These are phyloP conservation scores for Diacronema lutheri DNA, from an alignment of 78 protist species.

Conservation along the genomic window DNA sequence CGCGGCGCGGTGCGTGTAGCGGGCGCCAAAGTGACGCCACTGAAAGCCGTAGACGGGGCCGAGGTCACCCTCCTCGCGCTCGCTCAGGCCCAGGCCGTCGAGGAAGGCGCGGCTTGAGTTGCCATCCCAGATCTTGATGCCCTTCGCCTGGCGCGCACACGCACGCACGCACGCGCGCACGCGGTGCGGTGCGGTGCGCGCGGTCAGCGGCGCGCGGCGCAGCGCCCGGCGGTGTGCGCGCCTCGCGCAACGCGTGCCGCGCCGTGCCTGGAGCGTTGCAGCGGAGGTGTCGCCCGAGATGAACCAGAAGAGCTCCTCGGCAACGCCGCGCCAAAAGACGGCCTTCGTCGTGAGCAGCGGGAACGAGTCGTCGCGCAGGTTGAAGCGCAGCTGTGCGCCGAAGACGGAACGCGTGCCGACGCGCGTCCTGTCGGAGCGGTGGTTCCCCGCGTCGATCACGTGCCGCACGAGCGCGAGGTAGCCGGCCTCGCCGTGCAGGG, in stretches of 20 bases:
- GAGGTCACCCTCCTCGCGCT: slow-evolving; percentile 31
- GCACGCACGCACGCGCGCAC: slow-evolving; percentile 79
- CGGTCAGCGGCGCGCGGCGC: slow-evolving; percentile 61
- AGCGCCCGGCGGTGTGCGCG: slow-evolving; percentile 72
- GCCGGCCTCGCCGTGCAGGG: slow-evolving; percentile 53
- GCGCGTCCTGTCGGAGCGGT: slow-evolving; percentile 82
- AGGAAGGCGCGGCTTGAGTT: slow-evolving; percentile 76
- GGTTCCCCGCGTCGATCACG: slow-evolving; percentile 57
- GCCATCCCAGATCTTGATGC: slow-evolving; percentile 86
- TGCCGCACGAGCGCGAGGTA: slow-evolving; percentile 70
- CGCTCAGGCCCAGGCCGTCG: slow-evolving; percentile 62
- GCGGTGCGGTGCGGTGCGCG: slow-evolving; percentile 14
- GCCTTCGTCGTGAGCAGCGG: slow-evolving; percentile 89
- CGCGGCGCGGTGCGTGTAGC: slow-evolving; percentile 69
- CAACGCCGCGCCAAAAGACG: slow-evolving; percentile 85
- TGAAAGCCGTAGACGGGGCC: slow-evolving; percentile 84
- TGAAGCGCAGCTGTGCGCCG: slow-evolving; percentile 72
- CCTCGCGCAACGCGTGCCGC: slow-evolving; percentile 81
- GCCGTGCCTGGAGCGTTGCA: slow-evolving; percentile 35
- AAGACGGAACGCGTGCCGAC: slow-evolving; percentile 68
- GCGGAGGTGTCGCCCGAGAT: slow-evolving; percentile 74
- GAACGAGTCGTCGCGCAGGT: slow-evolving; percentile 52
- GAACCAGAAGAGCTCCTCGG: slow-evolving; percentile 91
- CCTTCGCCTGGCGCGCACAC: slow-evolving; percentile 59
- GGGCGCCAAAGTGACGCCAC: slow-evolving; percentile 95